Base-by-base conservation (phyloP, 1,139 yeast genomes). In the Lodderomyces oxycetoniae region DNA sequence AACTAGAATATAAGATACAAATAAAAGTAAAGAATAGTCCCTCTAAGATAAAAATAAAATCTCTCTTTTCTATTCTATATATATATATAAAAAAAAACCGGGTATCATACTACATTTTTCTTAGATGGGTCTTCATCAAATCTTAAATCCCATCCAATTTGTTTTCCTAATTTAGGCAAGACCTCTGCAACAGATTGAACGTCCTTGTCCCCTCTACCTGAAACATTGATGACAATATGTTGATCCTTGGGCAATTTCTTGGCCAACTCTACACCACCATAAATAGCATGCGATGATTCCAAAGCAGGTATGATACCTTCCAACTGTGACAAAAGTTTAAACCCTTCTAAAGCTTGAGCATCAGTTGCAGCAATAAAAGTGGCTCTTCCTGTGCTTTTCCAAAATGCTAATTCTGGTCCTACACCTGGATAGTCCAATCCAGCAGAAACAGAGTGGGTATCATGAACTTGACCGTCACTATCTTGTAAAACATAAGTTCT, bases 121-220 rank as follows among this genome's bases (percentile, higher is more conserved):
- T 66, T 64, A 17, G 68, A 49, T 33, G 74, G 74, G 45, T 67
- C 73, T 30, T 59, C 65, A 52, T 84, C 91, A 50, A 91, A 91
- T 60, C 98, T 77, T 55, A 91, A 72, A 58, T 91, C 97, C 98
- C 98, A 91, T 49, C 83, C 91, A 55, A 91, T 89, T 58, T 79
- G 58, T 34, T 91, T 93, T 30, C 99, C 99, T 40, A 88, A 70
- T 42, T 62, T 75, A 31, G 98, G 98, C 54, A 91, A 72, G 33
- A 82, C 77, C 59, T 91, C 96, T 28, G 98, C 98, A 38, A 91
- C 96, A 56, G 91, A 85, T 65, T 89, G 96, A 24, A 91, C 98
- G 57, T 91, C 99, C 69, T 91, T 91, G 59, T 93, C 99, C 63
- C 99, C 99, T 71, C 98, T 85, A 52, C 99, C 99, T 34, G 96